phyloP scores from a whole-genome alignment of 106 monocot genomes.

The Dendrobium officinale region DNA sequence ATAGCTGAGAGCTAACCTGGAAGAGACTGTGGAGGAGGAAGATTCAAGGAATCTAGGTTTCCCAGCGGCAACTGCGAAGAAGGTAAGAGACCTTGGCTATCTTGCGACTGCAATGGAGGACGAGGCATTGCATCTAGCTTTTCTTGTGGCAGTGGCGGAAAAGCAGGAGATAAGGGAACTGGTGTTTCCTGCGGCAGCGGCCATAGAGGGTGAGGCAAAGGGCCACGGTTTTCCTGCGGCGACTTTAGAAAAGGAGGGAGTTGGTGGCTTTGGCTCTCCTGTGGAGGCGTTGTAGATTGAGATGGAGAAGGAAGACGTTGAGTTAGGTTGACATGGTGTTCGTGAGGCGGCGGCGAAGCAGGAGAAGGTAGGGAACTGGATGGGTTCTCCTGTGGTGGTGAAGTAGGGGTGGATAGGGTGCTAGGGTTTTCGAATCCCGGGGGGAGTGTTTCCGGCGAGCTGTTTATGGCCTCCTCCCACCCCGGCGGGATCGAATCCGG shows the following conservation, averaged over 20 bases:
- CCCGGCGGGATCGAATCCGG: neutral
- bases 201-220: neutral
- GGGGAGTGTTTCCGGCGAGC: constrained; percentile 8
- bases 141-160: too few species aligned
- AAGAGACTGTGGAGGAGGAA: neutral
- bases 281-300: neutral
- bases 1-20: neutral
- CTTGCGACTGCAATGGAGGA: neutral
- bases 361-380: neutral
- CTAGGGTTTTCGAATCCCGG: constrained; percentile 5
- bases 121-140: neutral
- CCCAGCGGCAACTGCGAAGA: neutral
- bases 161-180: neutral
- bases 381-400: neutral
- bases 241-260: neutral
- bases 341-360: neutral
- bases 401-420: neutral
- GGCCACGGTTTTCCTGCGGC: neutral
- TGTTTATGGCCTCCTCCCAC: neutral
- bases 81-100: neutral
- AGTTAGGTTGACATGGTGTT: neutral
- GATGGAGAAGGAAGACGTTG: neutral
- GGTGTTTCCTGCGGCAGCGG: neutral
- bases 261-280: neutral
- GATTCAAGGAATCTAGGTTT: neutral